phyloP scores from a whole-genome alignment of 805 yeast species.

The Kodamaea leandrae region DNA sequence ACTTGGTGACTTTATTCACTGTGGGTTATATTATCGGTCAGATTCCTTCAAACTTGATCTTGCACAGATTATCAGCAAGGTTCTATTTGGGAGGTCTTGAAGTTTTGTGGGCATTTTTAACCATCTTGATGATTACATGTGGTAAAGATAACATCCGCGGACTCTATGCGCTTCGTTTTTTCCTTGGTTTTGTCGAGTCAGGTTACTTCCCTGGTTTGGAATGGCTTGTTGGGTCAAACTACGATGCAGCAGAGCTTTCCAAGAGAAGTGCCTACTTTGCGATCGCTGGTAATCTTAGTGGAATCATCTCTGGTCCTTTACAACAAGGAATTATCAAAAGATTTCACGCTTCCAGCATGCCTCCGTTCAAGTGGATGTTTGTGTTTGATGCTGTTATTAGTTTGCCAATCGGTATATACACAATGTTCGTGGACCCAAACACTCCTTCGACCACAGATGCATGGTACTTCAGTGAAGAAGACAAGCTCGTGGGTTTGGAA shows the following conservation, averaged over 20 bases:
- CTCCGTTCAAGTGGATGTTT: slow-evolving; percentile 47
- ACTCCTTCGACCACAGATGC: slow-evolving; percentile 45
- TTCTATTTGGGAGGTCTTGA: slow-evolving; percentile 45
- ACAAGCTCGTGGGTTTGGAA: slow-evolving; percentile 45
- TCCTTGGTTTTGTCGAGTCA: slow-evolving; percentile 45
- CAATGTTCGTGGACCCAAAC: slow-evolving; percentile 44
- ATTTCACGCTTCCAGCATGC: slow-evolving; percentile 14
- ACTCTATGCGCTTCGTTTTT: slow-evolving; percentile 32
- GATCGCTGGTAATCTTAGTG: slow-evolving; percentile 33
- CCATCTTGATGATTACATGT: slow-evolving; percentile 35
- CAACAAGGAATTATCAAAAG: slow-evolving; percentile 28
- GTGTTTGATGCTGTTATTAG: slow-evolving; percentile 43
- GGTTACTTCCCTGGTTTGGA: slow-evolving; percentile 55
- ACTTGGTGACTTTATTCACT: slow-evolving; percentile 43
- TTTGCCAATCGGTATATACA: slow-evolving; percentile 39
- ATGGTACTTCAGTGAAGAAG: slow-evolving; percentile 42
- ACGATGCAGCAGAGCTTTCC: slow-evolving; percentile 31
- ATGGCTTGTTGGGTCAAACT: slow-evolving; percentile 31
- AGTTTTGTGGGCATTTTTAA: slow-evolving; percentile 43
- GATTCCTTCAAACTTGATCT: slow-evolving; percentile 45
- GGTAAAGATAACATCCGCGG: slow-evolving; percentile 20
- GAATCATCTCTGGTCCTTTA: slow-evolving; percentile 37
- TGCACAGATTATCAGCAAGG: slow-evolving; percentile 43
- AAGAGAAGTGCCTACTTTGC: slow-evolving; percentile 36
- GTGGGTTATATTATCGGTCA: slow-evolving; percentile 53